Evolutionary conservation across 106 monocot genomes (phyloP).

Genomic region (Dendrobium officinale): DNA sequence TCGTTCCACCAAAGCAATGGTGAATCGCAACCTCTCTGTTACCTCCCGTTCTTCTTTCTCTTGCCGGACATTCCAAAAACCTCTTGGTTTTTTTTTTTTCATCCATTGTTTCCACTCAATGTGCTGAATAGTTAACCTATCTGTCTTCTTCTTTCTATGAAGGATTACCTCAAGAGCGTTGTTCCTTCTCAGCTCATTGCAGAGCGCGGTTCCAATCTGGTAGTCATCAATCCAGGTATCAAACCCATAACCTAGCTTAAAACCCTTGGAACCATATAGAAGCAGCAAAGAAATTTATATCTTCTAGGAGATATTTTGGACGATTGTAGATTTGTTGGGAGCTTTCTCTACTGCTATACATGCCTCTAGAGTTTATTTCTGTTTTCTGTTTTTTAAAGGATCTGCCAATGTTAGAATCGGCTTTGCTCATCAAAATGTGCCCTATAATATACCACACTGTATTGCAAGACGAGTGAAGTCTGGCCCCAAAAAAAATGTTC

Average conservation of each 20-base stretch:
- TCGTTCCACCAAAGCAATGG: conserved; percentile 3
- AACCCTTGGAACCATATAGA: background rate
- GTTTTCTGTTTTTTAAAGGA: conserved; percentile 31
- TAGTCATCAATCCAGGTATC: conserved; percentile 90
- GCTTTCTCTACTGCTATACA: background rate
- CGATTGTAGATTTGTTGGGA: background rate
- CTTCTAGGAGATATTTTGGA: background rate
- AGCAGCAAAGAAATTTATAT: background rate
- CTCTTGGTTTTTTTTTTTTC: too few relatives aligned
- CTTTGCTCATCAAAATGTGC: conserved; percentile 67
- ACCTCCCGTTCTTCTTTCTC: background rate
- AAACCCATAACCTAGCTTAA: conserved; percentile 16
- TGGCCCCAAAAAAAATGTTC: conserved; percentile 20
- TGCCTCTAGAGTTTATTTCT: background rate
- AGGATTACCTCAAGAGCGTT: conserved; percentile 76
- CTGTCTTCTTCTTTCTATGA: background rate
- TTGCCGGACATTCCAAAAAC: background rate
- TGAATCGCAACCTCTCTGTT: background rate
- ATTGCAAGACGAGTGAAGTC: conserved; percentile 58
- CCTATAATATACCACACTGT: conserved; percentile 77
- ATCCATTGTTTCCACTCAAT: background rate
- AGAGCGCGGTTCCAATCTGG: conserved; percentile 75
- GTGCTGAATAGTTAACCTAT: background rate
- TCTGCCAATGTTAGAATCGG: conserved; percentile 90
- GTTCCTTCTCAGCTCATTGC: conserved; percentile 82